Evolutionary conservation across 1,139 yeast genomes (phyloP), one percentile per base, ranked within the genome.

Genomic region (Zygosaccharomyces pseudobailii): DNA sequence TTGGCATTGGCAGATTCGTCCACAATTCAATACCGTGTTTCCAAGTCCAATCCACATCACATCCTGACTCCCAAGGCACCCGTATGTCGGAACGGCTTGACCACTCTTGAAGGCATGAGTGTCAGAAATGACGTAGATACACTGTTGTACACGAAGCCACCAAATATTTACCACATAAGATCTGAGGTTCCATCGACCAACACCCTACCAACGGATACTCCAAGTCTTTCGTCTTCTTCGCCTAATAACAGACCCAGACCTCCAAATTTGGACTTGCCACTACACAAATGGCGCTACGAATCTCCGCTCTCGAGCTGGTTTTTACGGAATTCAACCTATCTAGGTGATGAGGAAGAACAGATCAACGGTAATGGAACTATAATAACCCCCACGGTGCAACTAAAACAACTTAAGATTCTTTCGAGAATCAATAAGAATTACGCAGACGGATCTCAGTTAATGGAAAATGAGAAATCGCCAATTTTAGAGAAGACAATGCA

Each of bases 251-350:
- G 41, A 17, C 25, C 40, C 34, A 32, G 39, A 24, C 38, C 33
- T 30, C 13, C 34, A 5, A 9, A 38, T 5, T n/a, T 38, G 24
- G 41, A 19, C 31, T 34, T 13, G 28, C 36, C 24, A 36, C 10
- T 31, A 21, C 22, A 23, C 6, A 54, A 51, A 38, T 62, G 67
- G 66, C 55, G 47, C 27, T 62, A 62, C 48, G 58, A 55, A 21
- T 63, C 68, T 2, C 68, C 67, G 3, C 46, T 63, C 9, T 61
- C 67, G 5, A 55, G 57, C 44, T 62, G 67, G 67, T 62, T 63
- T 43, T 43, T 62, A 21, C 55, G 64, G 31, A 58, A 59, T 23
- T 60, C 67, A 2, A 51, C 60, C 2, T 62, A 62, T 41, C 44
- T 61, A 17, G 37, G 22, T 17, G 43, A 32, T 21, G 43, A 33